A percentile compares a stretch with the other conserved stretches of the same genome.
Conservation (phyloP, 2,329 filamentous ascomycete genomes). For the Fusarium incarnatum region DNA sequence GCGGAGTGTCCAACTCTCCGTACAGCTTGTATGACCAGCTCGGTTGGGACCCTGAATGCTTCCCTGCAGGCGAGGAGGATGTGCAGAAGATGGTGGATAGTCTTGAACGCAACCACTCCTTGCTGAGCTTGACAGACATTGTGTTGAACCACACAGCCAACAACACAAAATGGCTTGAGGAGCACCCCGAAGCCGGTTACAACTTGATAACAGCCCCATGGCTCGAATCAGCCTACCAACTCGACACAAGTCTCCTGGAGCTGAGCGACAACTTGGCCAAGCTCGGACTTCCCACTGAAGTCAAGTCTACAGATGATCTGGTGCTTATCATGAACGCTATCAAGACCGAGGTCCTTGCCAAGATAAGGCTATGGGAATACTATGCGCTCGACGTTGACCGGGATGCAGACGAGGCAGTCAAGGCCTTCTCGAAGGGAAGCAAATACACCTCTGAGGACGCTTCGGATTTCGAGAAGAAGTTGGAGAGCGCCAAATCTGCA, state of each 20-base stretch:
- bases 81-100: constrained; percentile 79
- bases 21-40: constrained; percentile 97
- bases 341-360: constrained; percentile 81
- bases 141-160: constrained; percentile 98
- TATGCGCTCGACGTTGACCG: constrained; percentile 85
- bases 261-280: constrained; percentile 79
- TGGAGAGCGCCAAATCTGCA: constrained; percentile 62
- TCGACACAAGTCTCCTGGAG: constrained; percentile 74
- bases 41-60: constrained; percentile 82
- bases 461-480: constrained; percentile 46
- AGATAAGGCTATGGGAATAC: constrained; percentile 90
- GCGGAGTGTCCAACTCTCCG: constrained; percentile 92
- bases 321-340: constrained; percentile 84
- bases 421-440: constrained; percentile 76
- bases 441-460: constrained; percentile 64
- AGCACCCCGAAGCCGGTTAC: constrained; percentile 96
- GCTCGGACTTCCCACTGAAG: constrained; percentile 79
- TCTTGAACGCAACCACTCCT: constrained; percentile 85
- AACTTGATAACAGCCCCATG: constrained; percentile 90
- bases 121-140: constrained; percentile 93
- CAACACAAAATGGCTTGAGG: constrained; percentile 93
- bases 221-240: constrained; percentile 72
- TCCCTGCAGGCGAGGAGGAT: constrained; percentile 87
- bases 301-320: constrained; percentile 78
- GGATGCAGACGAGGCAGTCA: constrained; percentile 74